Base-by-base conservation (phyloP, 148 eudicot genomes). In the Vaccinium darrowii region DNA sequence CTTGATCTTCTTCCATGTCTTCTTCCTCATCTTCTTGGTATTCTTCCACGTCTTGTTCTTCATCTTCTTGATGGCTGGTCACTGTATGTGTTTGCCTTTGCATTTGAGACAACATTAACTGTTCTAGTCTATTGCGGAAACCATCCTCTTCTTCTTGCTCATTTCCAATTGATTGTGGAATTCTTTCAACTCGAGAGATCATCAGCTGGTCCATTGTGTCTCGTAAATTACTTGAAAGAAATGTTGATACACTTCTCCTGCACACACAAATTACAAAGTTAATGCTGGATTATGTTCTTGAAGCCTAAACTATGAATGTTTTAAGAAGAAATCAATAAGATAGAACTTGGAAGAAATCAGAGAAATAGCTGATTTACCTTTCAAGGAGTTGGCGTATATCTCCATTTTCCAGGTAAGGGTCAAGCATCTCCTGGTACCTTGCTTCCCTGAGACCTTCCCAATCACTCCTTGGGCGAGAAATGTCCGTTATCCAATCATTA, bases 391-490 rank as follows among this genome's bases (percentile, higher is more conserved):
- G 86, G 8, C 93, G 88, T 58, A 94, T 92, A 36, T 96, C 99
- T 81, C 88, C 91, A 82, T 96, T 91, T 53, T 90, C 86, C 7
- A 87, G 58, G 85, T 56, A 85, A 83, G 93, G 90, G 71, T 89
- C 90, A 80, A 89, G 92, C 86, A 94, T 91, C 86, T 96, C 97
- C 80, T 91, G 82, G 56, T 96, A 96, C 91, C 99, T 88, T 54
- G 86, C 92, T 89, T 92, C 90, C 83, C 98, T 92, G 56, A 88
- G 91, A 86, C 77, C 89, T 89, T 96, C 95, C 99, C 99, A 96
- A 53, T 94, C 93, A 87, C 93, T 92, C 50, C 92, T 92, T 25
- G 99, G 98, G 71, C 97, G 95, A 50, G 95, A 85, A 60, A 96
- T 87, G 52, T 94, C 97, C 82, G 27, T 83, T 67, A 88, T 90